phyloP scores from a whole-genome alignment of 192 early-diverging fungal species.

The Anaeromyces robustus region DNA sequence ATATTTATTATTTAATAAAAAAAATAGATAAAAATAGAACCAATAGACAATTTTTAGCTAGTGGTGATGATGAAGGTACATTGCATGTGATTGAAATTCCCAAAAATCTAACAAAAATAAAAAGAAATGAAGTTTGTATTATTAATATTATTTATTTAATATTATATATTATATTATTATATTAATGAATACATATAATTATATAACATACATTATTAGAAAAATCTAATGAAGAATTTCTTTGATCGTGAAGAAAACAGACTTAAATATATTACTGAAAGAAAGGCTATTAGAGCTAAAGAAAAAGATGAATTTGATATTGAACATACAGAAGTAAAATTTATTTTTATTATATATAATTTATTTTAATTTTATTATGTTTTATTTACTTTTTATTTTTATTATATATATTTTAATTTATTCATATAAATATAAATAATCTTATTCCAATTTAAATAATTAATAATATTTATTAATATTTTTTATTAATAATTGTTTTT shows the following conservation, averaged over 20 bases:
- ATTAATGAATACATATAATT: neutral
- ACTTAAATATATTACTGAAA: constrained; percentile 16
- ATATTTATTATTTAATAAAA: neutral
- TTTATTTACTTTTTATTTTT: neutral
- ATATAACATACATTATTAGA: constrained; percentile 11
- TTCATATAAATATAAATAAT: too few species aligned
- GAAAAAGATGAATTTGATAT: constrained; percentile 25
- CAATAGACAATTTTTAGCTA: constrained; percentile 34
- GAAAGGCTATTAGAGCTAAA: constrained; percentile 20
- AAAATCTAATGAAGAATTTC: constrained; percentile 19
- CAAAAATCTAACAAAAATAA: constrained; percentile 22
- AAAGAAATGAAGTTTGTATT: constrained; percentile 33
- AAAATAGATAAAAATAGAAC: constrained; percentile 8
- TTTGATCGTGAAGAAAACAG: constrained; percentile 38
- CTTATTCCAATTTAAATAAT: too few species aligned
- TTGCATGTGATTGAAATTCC: constrained; percentile 47
- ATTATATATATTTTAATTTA: neutral
- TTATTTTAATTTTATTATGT: too few species aligned
- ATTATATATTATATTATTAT: neutral
- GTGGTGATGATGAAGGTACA: constrained; percentile 46
- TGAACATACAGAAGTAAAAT: constrained; percentile 13
- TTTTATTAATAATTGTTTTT: neutral
- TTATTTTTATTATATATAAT: too few species aligned
- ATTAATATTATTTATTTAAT: neutral
- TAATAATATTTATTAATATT: neutral